Percentiles rank a stretch among this genome's conserved stretches.
phyloP scores from a whole-genome alignment of 106 monocot species.

The Hemerocallis citrina region DNA sequence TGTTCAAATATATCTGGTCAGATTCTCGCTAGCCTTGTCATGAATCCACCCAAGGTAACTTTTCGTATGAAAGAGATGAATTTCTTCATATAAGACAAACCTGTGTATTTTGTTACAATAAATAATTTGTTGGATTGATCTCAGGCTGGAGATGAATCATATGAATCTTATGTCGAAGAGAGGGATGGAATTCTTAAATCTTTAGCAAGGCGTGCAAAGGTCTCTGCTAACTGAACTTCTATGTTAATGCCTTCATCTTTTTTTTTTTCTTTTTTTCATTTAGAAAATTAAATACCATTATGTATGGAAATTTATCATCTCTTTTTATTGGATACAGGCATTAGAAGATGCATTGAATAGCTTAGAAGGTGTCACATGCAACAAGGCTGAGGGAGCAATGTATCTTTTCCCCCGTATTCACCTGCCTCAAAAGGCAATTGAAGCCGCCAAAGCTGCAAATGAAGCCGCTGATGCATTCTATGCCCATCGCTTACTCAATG shows the following conservation, averaged over 20 bases:
- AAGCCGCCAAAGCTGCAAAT: slow-evolving; percentile 61
- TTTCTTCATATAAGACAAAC: neutral
- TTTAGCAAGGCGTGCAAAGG: slow-evolving; percentile 84
- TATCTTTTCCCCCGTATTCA: slow-evolving; percentile 82
- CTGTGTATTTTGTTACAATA: neutral
- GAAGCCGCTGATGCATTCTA: slow-evolving; percentile 74
- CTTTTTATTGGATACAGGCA: slow-evolving; percentile 22
- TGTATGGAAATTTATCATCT: neutral
- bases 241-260: no score
- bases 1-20: slow-evolving; percentile 97
- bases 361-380: slow-evolving; percentile 85
- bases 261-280: no score
- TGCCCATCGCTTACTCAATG: slow-evolving; percentile 56
- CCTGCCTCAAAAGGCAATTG: slow-evolving; percentile 71
- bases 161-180: slow-evolving; percentile 56
- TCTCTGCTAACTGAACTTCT: slow-evolving; percentile 13
- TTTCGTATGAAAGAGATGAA: no score
- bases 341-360: slow-evolving; percentile 86
- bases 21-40: slow-evolving; percentile 85
- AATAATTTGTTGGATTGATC: neutral
- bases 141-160: slow-evolving; percentile 90
- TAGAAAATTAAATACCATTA: no score
- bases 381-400: slow-evolving; percentile 96
- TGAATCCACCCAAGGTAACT: slow-evolving; percentile 92
- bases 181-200: slow-evolving; percentile 74